These are phyloP conservation scores for Volvox africanus DNA, from an alignment of 139 green algal species.

Conservation along the genomic window DNA sequence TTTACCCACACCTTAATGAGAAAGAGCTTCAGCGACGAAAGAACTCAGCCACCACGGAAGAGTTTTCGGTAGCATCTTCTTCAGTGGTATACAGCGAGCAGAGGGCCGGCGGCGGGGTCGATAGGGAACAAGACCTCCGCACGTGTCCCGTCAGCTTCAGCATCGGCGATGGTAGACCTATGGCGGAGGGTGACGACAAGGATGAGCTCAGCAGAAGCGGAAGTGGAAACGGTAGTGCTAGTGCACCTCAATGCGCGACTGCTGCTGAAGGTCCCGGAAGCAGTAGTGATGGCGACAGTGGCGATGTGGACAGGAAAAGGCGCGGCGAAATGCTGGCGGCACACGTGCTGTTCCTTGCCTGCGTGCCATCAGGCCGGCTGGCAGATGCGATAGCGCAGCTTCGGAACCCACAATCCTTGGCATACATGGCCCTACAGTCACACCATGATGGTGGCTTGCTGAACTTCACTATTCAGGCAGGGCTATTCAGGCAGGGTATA, in stretches of 20 bases:
- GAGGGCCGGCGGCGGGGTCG: too few species aligned
- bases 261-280: background rate
- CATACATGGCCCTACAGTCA: background rate
- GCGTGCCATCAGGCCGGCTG: background rate
- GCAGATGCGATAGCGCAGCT: conserved; percentile 19
- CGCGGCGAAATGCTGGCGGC: conserved; percentile 3
- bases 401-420: background rate
- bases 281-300: background rate
- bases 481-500: background rate
- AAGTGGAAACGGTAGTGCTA: background rate
- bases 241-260: too few species aligned
- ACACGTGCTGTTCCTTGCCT: conserved; percentile 4
- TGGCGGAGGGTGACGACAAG: too few species aligned
- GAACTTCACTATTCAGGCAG: conserved; percentile 3
- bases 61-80: too few species aligned
- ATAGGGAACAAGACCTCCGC: too few species aligned
- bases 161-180: too few species aligned
- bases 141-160: too few species aligned
- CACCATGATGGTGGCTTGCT: background rate
- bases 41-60: too few species aligned
- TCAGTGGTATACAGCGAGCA: too few species aligned
- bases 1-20: background rate
- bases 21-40: too few species aligned
- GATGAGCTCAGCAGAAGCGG: background rate
- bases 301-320: background rate